Percentiles rank a stretch among this genome's conserved stretches.
phyloP scores from a whole-genome alignment of 2,329 filamentous ascomycete genomes.

The Escovopsis sp. region DNA sequence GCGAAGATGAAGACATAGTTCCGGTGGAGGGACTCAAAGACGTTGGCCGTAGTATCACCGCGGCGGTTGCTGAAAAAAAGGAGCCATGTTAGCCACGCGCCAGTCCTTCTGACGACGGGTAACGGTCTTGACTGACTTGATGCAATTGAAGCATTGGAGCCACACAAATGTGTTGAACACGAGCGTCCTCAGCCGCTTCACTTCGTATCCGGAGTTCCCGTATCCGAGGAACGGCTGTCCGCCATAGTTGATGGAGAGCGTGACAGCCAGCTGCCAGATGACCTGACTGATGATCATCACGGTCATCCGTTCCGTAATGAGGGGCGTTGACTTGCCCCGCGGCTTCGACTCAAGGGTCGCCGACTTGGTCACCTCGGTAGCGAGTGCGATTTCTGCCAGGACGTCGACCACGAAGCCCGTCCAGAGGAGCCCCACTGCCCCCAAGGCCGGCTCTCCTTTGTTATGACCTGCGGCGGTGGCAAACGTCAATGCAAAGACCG shows the following conservation, averaged over 20 bases:
- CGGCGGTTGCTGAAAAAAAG: conserved; percentile 32
- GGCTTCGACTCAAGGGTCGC: conserved; percentile 39
- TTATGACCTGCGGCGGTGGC: conserved; percentile 43
- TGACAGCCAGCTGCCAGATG: conserved; percentile 43
- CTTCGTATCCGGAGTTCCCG: conserved; percentile 20
- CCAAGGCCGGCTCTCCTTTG: conserved; percentile 42
- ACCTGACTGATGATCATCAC: conserved; percentile 50
- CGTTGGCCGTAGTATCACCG: conserved; percentile 60
- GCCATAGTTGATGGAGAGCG: conserved; percentile 43
- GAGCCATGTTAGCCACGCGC: not conserved
- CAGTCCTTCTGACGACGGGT: not conserved
- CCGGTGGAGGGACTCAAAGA: conserved; percentile 52
- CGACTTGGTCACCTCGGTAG: conserved; percentile 45
- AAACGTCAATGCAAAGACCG: conserved; percentile 49
- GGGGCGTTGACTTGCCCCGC: conserved; percentile 48
- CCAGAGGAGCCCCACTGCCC: conserved; percentile 52
- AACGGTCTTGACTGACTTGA: conserved; percentile 26
- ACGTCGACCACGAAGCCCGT: conserved; percentile 58
- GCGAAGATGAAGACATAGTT: conserved; percentile 60
- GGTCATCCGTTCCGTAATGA: conserved; percentile 53
- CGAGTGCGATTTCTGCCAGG: conserved; percentile 48
- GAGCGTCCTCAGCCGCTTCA: conserved; percentile 37
- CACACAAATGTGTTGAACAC: conserved; percentile 76
- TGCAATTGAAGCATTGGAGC: conserved; percentile 77
- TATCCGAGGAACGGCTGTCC: conserved; percentile 46